These are phyloP conservation scores for Trichothecium roseum DNA, from an alignment of 2,329 filamentous ascomycete species.

Conservation along the genomic window DNA sequence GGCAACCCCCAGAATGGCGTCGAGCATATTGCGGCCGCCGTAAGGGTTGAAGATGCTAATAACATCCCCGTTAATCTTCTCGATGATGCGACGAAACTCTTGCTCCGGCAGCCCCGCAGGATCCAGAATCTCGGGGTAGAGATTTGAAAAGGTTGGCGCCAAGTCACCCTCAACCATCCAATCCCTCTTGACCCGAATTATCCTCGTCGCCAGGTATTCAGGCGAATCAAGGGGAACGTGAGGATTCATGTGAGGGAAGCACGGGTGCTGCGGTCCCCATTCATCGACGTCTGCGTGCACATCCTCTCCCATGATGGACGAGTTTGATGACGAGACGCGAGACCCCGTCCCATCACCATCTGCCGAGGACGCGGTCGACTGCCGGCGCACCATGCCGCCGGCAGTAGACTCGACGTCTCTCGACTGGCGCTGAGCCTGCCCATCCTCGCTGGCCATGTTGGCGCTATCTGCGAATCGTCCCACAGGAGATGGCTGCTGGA, in stretches of 20 bases:
- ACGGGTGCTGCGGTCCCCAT: slow-evolving; percentile 92
- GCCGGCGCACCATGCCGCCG: slow-evolving; percentile 29
- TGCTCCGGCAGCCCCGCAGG: slow-evolving; percentile 71
- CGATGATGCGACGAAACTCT: slow-evolving; percentile 74
- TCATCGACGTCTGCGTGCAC: slow-evolving; percentile 61
- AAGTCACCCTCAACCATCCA: slow-evolving; percentile 86
- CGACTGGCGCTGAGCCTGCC: slow-evolving; percentile 26
- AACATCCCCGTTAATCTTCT: slow-evolving; percentile 71
- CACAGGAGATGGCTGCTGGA: slow-evolving; percentile 8
- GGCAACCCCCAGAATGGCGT: slow-evolving; percentile 66
- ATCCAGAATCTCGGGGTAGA: slow-evolving; percentile 93
- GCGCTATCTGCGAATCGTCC: slow-evolving; percentile 8
- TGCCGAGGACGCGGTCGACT: slow-evolving; percentile 37
- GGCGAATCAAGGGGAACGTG: slow-evolving; percentile 72
- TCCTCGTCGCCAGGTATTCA: slow-evolving; percentile 67
- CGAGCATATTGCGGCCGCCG: slow-evolving; percentile 64
- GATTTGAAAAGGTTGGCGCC: slow-evolving; percentile 85
- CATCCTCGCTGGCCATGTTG: slow-evolving; percentile 27
- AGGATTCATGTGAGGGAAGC: slow-evolving; percentile 85
- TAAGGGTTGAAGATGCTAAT: slow-evolving; percentile 73
- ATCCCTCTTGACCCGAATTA: slow-evolving; percentile 85
- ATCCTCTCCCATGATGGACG: slow-evolving; percentile 53
- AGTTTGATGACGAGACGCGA: slow-evolving; percentile 44
- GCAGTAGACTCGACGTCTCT: slow-evolving; percentile 46
- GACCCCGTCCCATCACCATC: slow-evolving; percentile 38